Conservation (phyloP, 148 eudicot species). For the Chenopodium suecicum region DNA sequence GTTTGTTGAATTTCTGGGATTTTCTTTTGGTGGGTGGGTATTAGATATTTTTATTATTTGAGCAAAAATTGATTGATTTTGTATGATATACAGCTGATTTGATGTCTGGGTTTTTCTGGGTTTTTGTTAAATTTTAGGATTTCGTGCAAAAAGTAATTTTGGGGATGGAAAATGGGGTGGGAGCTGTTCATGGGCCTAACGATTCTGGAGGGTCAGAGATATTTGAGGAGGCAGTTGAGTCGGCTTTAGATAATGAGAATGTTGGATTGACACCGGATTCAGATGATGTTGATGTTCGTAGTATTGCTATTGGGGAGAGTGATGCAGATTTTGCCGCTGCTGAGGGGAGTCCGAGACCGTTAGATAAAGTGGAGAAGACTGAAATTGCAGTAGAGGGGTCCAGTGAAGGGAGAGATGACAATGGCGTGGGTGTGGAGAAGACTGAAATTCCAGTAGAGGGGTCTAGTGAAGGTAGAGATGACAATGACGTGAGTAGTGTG, state of each 20-base stretch:
- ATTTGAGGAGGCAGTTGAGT: slow-evolving; percentile 60
- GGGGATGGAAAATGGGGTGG: slow-evolving; percentile 71
- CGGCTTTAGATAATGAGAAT: slow-evolving; percentile 25
- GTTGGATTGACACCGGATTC: slow-evolving; percentile 26
- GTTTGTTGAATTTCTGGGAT: not conserved
- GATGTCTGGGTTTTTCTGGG: slow-evolving; percentile 32
- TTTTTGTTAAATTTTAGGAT: slow-evolving; percentile 31
- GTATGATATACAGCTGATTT: slow-evolving; percentile 12
- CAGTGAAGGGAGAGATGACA: not conserved
- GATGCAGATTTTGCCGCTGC: slow-evolving; percentile 15
- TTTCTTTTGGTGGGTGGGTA: not conserved
- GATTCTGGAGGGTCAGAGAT: slow-evolving; percentile 56
- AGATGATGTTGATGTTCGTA: slow-evolving; percentile 27
- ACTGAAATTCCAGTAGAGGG: slow-evolving; percentile 38
- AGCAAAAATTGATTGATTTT: slow-evolving; percentile 4
- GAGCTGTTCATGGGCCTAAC: slow-evolving; percentile 38
- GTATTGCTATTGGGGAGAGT: slow-evolving; percentile 21
- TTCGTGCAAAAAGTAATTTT: slow-evolving; percentile 12
- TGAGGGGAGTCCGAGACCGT: slow-evolving; percentile 28
- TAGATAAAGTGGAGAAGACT: slow-evolving; percentile 28
- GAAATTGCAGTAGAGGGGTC: slow-evolving; percentile 37
- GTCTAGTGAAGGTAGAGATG: slow-evolving; percentile 7
- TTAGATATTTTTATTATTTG: not conserved
- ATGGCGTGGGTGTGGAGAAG: slow-evolving; percentile 26
- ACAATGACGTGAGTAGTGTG: slow-evolving; percentile 26